These are phyloP conservation scores for Backusella circina DNA, from an alignment of 192 early-diverging fungal genomes.

Conservation along the genomic window DNA sequence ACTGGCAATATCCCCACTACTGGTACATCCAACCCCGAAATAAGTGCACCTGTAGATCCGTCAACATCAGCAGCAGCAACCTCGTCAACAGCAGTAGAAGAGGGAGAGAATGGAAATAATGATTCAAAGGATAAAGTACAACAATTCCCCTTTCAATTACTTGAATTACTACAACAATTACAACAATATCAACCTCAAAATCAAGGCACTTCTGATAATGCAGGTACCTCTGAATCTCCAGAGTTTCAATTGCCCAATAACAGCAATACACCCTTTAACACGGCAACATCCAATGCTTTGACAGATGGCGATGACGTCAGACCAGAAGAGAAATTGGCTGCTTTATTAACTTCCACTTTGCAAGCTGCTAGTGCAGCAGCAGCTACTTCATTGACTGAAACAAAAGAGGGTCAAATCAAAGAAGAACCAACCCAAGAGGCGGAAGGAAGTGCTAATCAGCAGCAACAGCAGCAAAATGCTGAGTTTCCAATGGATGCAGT, in stretches of 20 bases:
- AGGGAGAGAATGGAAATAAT: background rate
- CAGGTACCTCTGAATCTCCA: conserved; percentile 16
- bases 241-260: background rate
- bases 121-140: conserved; percentile 3
- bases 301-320: background rate
- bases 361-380: conserved; percentile 6
- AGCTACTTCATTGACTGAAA: background rate
- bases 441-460: background rate
- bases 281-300: background rate
- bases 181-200: conserved; percentile 6
- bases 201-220: background rate
- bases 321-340: conserved; percentile 17
- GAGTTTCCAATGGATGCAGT: conserved; percentile 49
- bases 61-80: background rate
- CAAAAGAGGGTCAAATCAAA: background rate
- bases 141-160: conserved; percentile 4
- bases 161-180: conserved; percentile 10
- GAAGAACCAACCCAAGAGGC: background rate
- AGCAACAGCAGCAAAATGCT: conserved; percentile 19
- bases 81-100: background rate
- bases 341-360: conserved; percentile 4
- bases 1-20: background rate
- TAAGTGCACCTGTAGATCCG: background rate
- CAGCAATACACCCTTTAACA: background rate
- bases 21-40: background rate